Base-by-base conservation (phyloP, 257 asterid genomes). In the Jaltomata sinuosa region DNA sequence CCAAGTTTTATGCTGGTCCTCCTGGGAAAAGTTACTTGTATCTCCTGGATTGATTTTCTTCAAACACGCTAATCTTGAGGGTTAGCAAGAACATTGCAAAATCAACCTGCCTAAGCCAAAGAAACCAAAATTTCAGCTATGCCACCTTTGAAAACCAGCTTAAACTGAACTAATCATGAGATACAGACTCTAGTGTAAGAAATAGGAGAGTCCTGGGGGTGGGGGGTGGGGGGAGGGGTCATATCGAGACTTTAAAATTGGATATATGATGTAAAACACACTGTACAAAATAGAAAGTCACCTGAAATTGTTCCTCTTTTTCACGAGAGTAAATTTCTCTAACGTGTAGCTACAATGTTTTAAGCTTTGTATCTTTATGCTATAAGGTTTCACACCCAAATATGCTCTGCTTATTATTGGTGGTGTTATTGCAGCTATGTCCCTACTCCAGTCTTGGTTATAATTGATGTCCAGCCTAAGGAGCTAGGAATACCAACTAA, bases 401-500 rank as follows among this genome's bases (percentile, higher is more conserved):
- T 76, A 16, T 2, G 42, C 42, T 76, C 42, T 76, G 0, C 42
- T 76, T 49, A 76, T 47, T 76, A 16, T 76, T 69, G 14, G 25
- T 50, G 79, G 38, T 88, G 69, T 55, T 57, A 57, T 88, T 93
- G 88, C 91, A 95, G 98, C 89, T 94, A 95, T 87, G 98, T 93
- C 81, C 93, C 97, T 11, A 94, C 89, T 84, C 99, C 98, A 5
- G 99, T 95, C 62, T 82, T 95, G 90, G 99, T 95, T 62, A 94
- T 95, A 82, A 95, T 95, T 53, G 98, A 95, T 80, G 99, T 95
- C 47, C 96, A 94, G 86, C 98, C 99, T 15, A 91, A 91, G 85
- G 99, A 95, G 88, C 92, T 92, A 12, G 99, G 99, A 81, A 95
- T 95, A 79, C 99, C 99, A 55, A 91, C 96, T 82, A 95, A 95